Base-by-base conservation (phyloP, 2,329 filamentous ascomycete species). In the Metarhizium rileyi region DNA sequence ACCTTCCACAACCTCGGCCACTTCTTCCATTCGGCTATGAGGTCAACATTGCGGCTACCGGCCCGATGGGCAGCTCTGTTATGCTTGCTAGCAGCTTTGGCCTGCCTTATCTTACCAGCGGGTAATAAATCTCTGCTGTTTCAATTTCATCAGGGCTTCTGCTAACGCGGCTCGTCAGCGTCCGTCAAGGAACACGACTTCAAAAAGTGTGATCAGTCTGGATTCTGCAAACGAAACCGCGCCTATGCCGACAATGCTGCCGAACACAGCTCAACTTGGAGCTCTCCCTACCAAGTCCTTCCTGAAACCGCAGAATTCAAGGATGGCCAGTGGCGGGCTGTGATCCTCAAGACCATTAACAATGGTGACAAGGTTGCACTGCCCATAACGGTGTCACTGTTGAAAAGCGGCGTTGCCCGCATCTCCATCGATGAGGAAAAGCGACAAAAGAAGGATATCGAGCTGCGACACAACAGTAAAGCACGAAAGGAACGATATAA, bases 221-320 rank as follows among this genome's bases (percentile, higher is more conserved):
- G 93, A 61, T 98, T 98, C 74, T 98, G 93, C 72, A 93, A 90
- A 66, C 87, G 93, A 56, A 97, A 97, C 70, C 83, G 93, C 65
- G 86, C 81, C 36, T 90, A 87, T 64, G 93, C 93, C 64, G 90
- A 97, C 68, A 74, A 79, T 55, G 89, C 83, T 54, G 70, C 79
- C 43, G 71, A 80, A 40, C 70, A 80, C 50, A 82, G 80, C 52
- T 76, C 80, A 8, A 73, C 76, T 26, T 96, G 89, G 86, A 73
- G 74, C 56, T 83, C 89, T 7, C 91, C 91, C 0, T 98, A 97
- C 70, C 75, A 77, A 55, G 76, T 98, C 55, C 74, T 83, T 40
- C 70, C 85, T 47, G 77, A 84, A 27, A 85, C 88, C 1, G 73
- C 93, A 52, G 77, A 78, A 8, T 85, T 96, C 67, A 82, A 84